Percentiles rank a stretch among this genome's conserved stretches.
phyloP scores from a whole-genome alignment of 2,329 filamentous ascomycete genomes.

The Graphilbum ipis-grandicollis region DNA sequence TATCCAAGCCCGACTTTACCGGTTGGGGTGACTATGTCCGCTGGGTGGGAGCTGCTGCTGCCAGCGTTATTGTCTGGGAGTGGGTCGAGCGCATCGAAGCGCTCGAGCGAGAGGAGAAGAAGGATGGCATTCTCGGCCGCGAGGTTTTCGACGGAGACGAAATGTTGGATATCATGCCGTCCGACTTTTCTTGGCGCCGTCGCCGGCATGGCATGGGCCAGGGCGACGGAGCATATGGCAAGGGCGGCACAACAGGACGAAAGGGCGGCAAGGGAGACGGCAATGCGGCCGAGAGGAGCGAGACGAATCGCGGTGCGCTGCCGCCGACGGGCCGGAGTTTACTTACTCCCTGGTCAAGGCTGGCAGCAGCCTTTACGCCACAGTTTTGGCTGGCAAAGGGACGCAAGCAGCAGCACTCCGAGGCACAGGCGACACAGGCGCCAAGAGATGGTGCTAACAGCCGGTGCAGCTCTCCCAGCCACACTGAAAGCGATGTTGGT shows the following conservation, averaged over 20 bases:
- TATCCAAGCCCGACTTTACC: conserved; percentile 67
- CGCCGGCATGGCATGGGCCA: conserved; percentile 16
- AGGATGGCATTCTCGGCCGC: conserved; percentile 77
- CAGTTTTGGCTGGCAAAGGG: no score
- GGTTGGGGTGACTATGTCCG: conserved; percentile 91
- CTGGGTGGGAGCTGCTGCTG: conserved; percentile 89
- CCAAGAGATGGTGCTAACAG: not conserved
- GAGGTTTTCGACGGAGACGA: conserved; percentile 92
- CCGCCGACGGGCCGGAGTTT: no score
- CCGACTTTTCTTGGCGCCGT: conserved; percentile 30
- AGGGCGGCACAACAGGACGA: no score
- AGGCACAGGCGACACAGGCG: no score
- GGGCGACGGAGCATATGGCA: conserved; percentile 14
- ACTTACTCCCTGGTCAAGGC: no score
- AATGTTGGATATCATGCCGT: conserved; percentile 52
- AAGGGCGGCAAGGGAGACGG: conserved; percentile 15
- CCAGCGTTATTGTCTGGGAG: conserved; percentile 95
- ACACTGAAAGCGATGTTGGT: conserved; percentile 1
- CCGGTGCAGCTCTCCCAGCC: not conserved
- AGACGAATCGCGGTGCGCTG: no score
- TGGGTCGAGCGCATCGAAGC: conserved; percentile 95
- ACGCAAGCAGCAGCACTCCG: no score
- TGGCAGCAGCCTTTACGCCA: no score
- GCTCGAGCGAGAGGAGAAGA: conserved; percentile 80
- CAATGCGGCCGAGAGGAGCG: not conserved